Evolutionary conservation across 2,329 filamentous ascomycete genomes (phyloP), one percentile per base, ranked within the genome.

Genomic region (Aureobasidium leucospermi): DNA sequence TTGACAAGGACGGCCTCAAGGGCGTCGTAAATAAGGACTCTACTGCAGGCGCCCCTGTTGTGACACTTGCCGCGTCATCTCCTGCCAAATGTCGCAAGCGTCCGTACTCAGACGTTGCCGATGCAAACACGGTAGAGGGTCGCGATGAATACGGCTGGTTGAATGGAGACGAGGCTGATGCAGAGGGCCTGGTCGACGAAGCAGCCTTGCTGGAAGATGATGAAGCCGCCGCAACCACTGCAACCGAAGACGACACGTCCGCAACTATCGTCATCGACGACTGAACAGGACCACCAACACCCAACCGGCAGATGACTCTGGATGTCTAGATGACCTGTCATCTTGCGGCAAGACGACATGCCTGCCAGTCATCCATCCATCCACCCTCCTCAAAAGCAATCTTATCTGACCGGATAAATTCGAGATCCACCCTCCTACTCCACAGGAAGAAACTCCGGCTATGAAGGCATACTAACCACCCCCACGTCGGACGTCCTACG

Each of bases 61-160:
- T 60, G 5, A 41, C 47, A 36, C 56, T 59, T 46, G 57, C 48
- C 28, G 62, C 57, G 16, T 58, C 65, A 8, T 64, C 66, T 2
- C 65, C 66, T 36, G 49, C 58, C 7, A 70, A 78, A 61, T 74
- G 75, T 31, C 77, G 74, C 34, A 90, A 90, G 73, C 79, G 87
- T 65, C 84, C 65, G 9, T 75, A 73, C 58, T 68, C 74, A 46
- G 76, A 90, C 69, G 76, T 87, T 57, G 76, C 76, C 36, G 81
- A 86, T 46, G 81, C 84, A 4, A 81, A 79, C 56, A 83, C 85
- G 62, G 86, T 82, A 63, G 83, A 85, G 45, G 81, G 80, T 32
- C 78, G 79, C 15, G 85, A 87, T 61, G 86, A 89, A 63, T 84
- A 88, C 66, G 89, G 89, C 67, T 90, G 87, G 87, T 81, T 81